phyloP scores from a whole-genome alignment of 2,329 filamentous ascomycete species.

The Xylaria sp. region DNA sequence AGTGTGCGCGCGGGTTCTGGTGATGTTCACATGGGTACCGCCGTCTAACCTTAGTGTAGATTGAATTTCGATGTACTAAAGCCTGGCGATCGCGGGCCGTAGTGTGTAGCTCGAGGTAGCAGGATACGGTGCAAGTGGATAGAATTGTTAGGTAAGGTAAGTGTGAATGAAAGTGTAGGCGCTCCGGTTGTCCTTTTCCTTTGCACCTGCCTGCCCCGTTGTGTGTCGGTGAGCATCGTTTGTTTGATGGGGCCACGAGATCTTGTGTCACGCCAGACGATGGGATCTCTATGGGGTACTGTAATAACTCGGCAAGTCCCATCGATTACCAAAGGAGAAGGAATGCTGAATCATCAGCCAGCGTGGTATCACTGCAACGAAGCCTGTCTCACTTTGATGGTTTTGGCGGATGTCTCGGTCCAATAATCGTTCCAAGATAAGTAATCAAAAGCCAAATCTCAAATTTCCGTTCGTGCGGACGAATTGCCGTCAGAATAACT shows the following conservation, averaged over 20 bases:
- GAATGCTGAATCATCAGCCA: neutral
- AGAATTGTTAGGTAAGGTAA: neutral
- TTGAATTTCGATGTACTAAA: neutral
- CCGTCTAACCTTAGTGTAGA: neutral
- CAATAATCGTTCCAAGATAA: neutral
- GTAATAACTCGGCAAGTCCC: neutral
- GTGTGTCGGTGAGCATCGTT: conserved; percentile 6
- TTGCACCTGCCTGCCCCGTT: neutral
- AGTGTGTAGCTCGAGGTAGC: neutral
- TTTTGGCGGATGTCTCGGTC: neutral
- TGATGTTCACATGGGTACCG: neutral
- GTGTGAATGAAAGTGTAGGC: neutral
- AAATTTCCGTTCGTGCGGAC: neutral
- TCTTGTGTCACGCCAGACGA: conserved; percentile 2
- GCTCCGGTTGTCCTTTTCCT: neutral
- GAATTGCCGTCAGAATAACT: neutral
- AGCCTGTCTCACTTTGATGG: conserved; percentile 10
- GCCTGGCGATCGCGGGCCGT: neutral
- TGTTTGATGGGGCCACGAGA: neutral
- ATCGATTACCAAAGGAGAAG: neutral
- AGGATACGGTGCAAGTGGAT: neutral
- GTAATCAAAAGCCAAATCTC: neutral
- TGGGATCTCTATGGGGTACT: neutral
- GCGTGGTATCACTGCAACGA: conserved; percentile 4
- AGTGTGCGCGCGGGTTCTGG: neutral